Evolutionary conservation across 1,284 basidiomycete genomes (phyloP).

Genomic region (Apiotrichum gamsii): DNA sequence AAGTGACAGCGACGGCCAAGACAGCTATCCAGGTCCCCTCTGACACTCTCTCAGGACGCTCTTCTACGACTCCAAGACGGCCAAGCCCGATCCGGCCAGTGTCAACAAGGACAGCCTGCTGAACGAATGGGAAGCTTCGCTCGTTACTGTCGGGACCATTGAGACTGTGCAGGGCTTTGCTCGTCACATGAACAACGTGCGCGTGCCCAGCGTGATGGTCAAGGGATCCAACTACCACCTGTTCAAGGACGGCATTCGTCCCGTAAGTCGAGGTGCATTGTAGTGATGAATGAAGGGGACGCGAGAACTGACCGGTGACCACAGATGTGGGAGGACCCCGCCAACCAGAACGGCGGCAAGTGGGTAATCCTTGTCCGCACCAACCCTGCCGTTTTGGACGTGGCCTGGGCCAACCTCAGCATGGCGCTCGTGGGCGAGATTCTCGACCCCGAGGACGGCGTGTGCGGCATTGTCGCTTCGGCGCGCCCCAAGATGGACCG

Average conservation of each 20-base stretch:
- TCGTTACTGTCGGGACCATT: constrained; percentile 70
- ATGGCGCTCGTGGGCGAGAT: constrained; percentile 88
- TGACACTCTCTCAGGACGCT: constrained; percentile 61
- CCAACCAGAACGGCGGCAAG: constrained; percentile 84
- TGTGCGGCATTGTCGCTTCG: constrained; percentile 86
- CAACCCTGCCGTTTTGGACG: constrained; percentile 65
- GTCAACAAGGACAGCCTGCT: constrained; percentile 39
- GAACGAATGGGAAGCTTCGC: constrained; percentile 56
- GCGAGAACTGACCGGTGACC: too few relatives aligned
- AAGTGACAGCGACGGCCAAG: constrained; percentile 27
- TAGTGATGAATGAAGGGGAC: too few relatives aligned
- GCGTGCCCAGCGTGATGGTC: constrained; percentile 78
- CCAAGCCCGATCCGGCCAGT: constrained; percentile 53
- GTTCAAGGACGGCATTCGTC: constrained; percentile 61
- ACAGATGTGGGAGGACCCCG: constrained; percentile 95
- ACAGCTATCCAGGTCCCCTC: too few relatives aligned
- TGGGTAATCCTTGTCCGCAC: constrained; percentile 86
- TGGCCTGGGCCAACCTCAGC: constrained; percentile 82
- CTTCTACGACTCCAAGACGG: constrained; percentile 78
- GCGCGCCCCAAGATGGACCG: constrained; percentile 78
- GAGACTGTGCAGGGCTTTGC: constrained; percentile 82
- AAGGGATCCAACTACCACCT: constrained; percentile 87
- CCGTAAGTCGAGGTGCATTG: constrained; percentile 25
- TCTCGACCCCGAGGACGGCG: constrained; percentile 71
- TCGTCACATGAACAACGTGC: constrained; percentile 90